Percentiles rank a stretch among this genome's conserved stretches.
Conservation (phyloP, 176 grass and related monocot genomes). For the maize (Zea mays) region Zm-B73-REFERENCE-NAM-5.0 NC_050100.1:218132501-218133000, state of each 20-base stretch:
- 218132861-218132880: slow-evolving; percentile 60
- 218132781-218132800: slow-evolving; percentile 79
- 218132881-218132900: slow-evolving; percentile 35
- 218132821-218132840: slow-evolving; percentile 87
- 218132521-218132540: slow-evolving; percentile 49
- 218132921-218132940: not conserved
- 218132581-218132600: slow-evolving; percentile 89
- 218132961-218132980: not conserved
- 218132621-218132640: slow-evolving; percentile 42
- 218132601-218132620: slow-evolving; percentile 57
- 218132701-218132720: slow-evolving; percentile 82
- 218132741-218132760: slow-evolving; percentile 69
- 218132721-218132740: slow-evolving; percentile 77
- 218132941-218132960: slow-evolving; percentile 28
- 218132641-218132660: slow-evolving; percentile 49
- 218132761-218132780: slow-evolving; percentile 77
- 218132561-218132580: slow-evolving; percentile 83
- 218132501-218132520: slow-evolving; percentile 82
- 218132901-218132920: not conserved
- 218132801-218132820: slow-evolving; percentile 88
- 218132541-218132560: slow-evolving; percentile 63
- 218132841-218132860: slow-evolving; percentile 76
- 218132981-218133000: slow-evolving; percentile 3
- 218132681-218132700: slow-evolving; percentile 68
- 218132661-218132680: slow-evolving; percentile 43